These are phyloP conservation scores for Hypoxylon crocopeplum DNA, from an alignment of 495 filamentous ascomycete species.

Conservation along the genomic window DNA sequence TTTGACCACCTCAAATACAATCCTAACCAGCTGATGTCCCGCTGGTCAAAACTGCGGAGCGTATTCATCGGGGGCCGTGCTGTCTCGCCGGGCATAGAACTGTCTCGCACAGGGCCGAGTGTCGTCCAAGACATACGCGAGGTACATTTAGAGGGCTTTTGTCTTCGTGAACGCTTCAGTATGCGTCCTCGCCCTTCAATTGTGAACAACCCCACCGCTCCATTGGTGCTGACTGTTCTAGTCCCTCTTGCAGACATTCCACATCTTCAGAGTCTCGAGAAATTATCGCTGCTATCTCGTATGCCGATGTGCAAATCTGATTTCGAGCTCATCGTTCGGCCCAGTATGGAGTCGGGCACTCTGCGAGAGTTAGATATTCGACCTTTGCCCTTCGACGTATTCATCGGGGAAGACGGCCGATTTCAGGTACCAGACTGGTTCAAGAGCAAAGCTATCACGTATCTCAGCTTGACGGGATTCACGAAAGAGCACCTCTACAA, in stretches of 20 bases:
- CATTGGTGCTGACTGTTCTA: not conserved
- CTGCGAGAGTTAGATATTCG: conserved; percentile 30
- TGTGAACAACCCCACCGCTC: not conserved
- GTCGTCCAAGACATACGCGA: conserved; percentile 28
- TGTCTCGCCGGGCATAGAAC: not conserved
- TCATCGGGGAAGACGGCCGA: not conserved
- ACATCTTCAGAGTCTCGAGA: conserved; percentile 22
- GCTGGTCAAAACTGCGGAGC: conserved; percentile 26
- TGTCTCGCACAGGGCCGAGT: too few relatives aligned
- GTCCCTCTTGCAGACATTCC: not conserved
- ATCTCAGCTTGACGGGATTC: conserved; percentile 30
- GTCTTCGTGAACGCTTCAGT: not conserved
- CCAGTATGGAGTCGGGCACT: conserved; percentile 35
- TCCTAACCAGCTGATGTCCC: not conserved
- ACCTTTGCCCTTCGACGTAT: conserved; percentile 7
- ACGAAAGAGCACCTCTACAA: not conserved
- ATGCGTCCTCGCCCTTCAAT: not conserved
- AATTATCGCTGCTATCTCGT: conserved; percentile 9
- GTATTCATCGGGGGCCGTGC: conserved; percentile 21
- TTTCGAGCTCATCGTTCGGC: conserved; percentile 19
- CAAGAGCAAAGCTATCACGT: conserved; percentile 24
- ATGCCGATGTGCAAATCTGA: not conserved
- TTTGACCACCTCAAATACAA: conserved; percentile 10
- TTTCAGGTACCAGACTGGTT: conserved; percentile 23
- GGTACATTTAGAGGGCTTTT: conserved; percentile 13